phyloP scores from a whole-genome alignment of 2,329 filamentous ascomycete genomes.

The Cladosporium oxysporum region DNA sequence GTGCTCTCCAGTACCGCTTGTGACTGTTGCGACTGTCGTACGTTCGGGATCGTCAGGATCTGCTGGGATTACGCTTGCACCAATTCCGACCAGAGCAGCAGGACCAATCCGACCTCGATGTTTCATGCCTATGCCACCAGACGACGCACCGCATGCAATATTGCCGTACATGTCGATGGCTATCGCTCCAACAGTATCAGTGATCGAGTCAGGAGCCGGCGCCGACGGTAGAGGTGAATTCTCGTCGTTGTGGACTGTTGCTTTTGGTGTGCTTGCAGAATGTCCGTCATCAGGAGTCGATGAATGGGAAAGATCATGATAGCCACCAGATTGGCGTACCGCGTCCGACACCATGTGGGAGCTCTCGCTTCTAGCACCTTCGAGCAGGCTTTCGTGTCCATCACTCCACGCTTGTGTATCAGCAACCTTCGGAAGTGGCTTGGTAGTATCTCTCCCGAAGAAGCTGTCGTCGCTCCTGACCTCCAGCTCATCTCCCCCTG shows the following conservation, averaged over 20 bases:
- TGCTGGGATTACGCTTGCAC: slow-evolving; percentile 82
- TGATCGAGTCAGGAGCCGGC: slow-evolving; percentile 62
- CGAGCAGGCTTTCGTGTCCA: neutral
- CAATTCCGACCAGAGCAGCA: slow-evolving; percentile 88
- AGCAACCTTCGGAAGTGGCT: neutral
- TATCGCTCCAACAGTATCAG: slow-evolving; percentile 94
- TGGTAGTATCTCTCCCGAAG: neutral
- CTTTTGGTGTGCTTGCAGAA: slow-evolving; percentile 4
- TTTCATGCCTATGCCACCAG: slow-evolving; percentile 98
- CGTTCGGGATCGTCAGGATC: slow-evolving; percentile 69
- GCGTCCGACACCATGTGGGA: neutral
- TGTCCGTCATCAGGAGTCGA: neutral
- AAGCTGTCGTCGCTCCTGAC: neutral
- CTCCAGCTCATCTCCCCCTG: slow-evolving; percentile 1
- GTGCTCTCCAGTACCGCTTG: slow-evolving; percentile 94
- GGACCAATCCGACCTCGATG: slow-evolving; percentile 88
- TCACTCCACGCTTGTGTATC: neutral
- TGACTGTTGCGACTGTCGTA: slow-evolving; percentile 77
- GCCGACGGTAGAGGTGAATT: neutral
- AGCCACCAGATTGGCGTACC: neutral
- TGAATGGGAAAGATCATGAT: neutral
- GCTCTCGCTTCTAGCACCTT: neutral
- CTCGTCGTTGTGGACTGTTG: slow-evolving; percentile 21
- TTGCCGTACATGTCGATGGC: slow-evolving; percentile 82
- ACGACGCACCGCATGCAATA: slow-evolving; percentile 93